Evolutionary conservation across 352 stramenopile species (phyloP).

Genomic region (Peronospora farinosa): DNA sequence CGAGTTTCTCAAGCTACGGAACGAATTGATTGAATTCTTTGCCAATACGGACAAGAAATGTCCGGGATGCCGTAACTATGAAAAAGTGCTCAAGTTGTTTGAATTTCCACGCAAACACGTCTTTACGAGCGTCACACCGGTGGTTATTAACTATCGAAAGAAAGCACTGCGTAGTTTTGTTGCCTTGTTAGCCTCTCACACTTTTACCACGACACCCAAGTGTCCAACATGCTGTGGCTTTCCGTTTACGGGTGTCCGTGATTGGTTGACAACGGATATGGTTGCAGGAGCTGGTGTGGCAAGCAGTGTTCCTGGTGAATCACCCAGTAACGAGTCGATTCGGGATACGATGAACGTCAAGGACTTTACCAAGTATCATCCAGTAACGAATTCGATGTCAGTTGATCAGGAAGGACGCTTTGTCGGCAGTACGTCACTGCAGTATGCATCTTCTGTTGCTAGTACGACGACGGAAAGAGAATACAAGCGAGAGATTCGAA

Average conservation of each 20-base stretch:
- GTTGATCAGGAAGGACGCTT: constrained; percentile 72
- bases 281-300: constrained; percentile 5
- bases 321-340: constrained; percentile 33
- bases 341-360: constrained; percentile 73
- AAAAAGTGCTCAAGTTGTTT: constrained; percentile 74
- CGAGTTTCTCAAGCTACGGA: constrained; percentile 70
- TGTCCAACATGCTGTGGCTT: constrained; percentile 73
- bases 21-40: constrained; percentile 64
- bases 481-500: constrained; percentile 7
- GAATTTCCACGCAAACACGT: constrained; percentile 82
- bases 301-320: constrained; percentile 1
- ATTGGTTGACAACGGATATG: constrained; percentile 60
- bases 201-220: constrained; percentile 72
- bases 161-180: constrained; percentile 67
- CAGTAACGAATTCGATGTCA: constrained; percentile 34
- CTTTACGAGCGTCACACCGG: constrained; percentile 67
- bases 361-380: constrained; percentile 62
- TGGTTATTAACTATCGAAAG: constrained; percentile 80
- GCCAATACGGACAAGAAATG: constrained; percentile 57
- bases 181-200: constrained; percentile 68
- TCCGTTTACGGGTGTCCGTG: constrained; percentile 66
- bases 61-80: constrained; percentile 75
- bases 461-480: constrained; percentile 13
- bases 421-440: constrained; percentile 21
- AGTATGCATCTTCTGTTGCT: constrained; percentile 8